These are phyloP conservation scores for Gymnopilus junonius DNA, from an alignment of 768 basidiomycete genomes.

Conservation along the genomic window DNA sequence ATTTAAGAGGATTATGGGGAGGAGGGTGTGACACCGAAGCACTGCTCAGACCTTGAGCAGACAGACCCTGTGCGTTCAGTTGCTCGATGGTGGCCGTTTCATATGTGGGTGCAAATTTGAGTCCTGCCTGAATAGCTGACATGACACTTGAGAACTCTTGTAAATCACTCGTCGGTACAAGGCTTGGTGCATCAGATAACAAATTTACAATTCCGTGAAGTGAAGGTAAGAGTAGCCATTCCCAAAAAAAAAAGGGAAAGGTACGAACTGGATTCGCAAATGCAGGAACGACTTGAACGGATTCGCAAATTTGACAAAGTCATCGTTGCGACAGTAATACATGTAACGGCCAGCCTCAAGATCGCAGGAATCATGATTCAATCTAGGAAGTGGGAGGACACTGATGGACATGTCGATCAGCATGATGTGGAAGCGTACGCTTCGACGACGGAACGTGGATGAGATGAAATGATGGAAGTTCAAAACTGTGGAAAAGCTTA, in stretches of 20 bases:
- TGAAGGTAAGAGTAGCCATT: neutral
- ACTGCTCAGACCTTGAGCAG: no score
- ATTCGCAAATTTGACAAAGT: no score
- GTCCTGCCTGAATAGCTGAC: neutral
- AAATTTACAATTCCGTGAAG: neutral
- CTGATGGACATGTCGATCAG: neutral
- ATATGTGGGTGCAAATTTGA: neutral
- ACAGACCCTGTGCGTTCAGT: neutral
- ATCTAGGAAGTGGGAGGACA: neutral
- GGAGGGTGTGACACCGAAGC: no score
- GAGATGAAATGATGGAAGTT: neutral
- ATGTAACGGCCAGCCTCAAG: no score
- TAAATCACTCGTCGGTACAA: neutral
- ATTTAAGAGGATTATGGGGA: neutral
- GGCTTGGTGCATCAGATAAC: neutral
- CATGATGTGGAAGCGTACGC: neutral
- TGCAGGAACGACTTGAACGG: no score
- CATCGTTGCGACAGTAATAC: no score
- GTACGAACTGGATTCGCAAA: no score
- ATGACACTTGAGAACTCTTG: neutral
- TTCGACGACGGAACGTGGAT: neutral
- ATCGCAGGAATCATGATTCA: neutral
- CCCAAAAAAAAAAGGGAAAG: no score
- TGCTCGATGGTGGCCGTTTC: neutral
- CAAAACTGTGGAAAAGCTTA: neutral